A percentile compares a stretch with the other conserved stretches of the same genome.
These are phyloP conservation scores for Lecanosticta acicola DNA, from an alignment of 2,329 filamentous ascomycete species.

Conservation along the genomic window DNA sequence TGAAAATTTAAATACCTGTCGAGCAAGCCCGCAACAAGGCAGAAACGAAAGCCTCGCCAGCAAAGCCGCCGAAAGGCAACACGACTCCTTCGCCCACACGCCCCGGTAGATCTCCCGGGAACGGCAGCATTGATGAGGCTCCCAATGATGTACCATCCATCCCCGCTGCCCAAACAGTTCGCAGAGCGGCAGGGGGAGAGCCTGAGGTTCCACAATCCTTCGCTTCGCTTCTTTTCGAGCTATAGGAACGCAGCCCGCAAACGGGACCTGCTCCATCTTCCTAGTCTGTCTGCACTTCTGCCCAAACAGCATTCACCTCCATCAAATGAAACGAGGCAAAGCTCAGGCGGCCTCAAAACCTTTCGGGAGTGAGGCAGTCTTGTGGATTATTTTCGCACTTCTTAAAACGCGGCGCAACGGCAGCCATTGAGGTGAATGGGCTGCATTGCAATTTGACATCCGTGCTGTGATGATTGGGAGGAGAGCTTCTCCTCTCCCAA, in stretches of 20 bases:
- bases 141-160: too few species aligned
- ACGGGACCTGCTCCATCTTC: too few species aligned
- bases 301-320: constrained; percentile 6
- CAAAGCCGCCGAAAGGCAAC: too few species aligned
- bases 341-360: constrained; percentile 20
- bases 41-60: too few species aligned
- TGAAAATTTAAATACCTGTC: too few species aligned
- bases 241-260: too few species aligned
- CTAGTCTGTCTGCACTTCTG: constrained; percentile 26
- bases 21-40: too few species aligned
- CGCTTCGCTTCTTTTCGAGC: too few species aligned
- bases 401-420: constrained; percentile 80
- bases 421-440: constrained; percentile 64
- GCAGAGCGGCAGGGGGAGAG: not conserved
- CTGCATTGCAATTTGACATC: constrained; percentile 99
- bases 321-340: constrained; percentile 1
- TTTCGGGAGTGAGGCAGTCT: constrained; percentile 21
- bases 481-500: too few species aligned
- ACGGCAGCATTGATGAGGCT: too few species aligned
- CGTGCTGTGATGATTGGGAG: constrained; percentile 57
- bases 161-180: not conserved
- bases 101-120: too few species aligned
- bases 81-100: too few species aligned
- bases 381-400: constrained; percentile 75
- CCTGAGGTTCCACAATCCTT: not conserved